phyloP scores from a whole-genome alignment of 1,139 yeast species.

The Candida tetrigidarum region DNA sequence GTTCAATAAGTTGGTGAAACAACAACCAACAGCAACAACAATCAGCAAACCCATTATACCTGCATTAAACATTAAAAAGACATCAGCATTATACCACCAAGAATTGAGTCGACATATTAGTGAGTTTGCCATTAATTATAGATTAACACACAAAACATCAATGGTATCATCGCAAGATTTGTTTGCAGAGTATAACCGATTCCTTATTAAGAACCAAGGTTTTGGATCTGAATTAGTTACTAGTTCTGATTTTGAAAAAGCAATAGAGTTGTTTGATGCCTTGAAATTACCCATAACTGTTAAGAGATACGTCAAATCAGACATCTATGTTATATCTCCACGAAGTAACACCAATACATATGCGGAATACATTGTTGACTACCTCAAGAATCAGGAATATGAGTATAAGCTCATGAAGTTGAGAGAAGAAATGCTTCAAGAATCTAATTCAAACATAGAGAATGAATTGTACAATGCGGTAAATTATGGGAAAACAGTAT shows the following conservation, averaged over 20 bases:
- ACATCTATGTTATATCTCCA: slow-evolving; percentile 37
- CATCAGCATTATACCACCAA: slow-evolving; percentile 37
- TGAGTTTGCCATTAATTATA: slow-evolving; percentile 45
- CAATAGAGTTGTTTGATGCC: slow-evolving; percentile 33
- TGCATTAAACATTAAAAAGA: slow-evolving; percentile 33
- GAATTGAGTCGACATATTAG: slow-evolving; percentile 55
- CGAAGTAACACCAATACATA: slow-evolving; percentile 23
- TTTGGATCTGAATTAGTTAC: slow-evolving; percentile 43
- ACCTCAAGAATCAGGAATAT: slow-evolving; percentile 27
- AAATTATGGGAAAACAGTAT: slow-evolving; percentile 37
- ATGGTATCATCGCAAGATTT: slow-evolving; percentile 48
- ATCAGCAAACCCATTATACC: slow-evolving; percentile 25
- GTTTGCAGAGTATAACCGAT: slow-evolving; percentile 48
- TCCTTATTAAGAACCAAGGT: slow-evolving; percentile 40
- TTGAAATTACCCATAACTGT: slow-evolving; percentile 38
- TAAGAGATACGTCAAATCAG: slow-evolving; percentile 38
- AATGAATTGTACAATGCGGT: slow-evolving; percentile 24
- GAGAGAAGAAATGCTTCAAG: slow-evolving; percentile 24
- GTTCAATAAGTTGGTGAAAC: slow-evolving; percentile 25
- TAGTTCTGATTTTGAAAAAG: slow-evolving; percentile 35
- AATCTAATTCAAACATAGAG: slow-evolving; percentile 20
- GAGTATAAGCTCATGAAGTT: slow-evolving; percentile 30
- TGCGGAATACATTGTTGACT: slow-evolving; percentile 29
- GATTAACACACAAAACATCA: slow-evolving; percentile 35
- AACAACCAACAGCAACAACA: slow-evolving; percentile 15